A percentile compares a stretch with the other conserved stretches of the same genome.
Evolutionary conservation across 1,139 yeast genomes (phyloP).

Genomic region (Taphrina wiesneri): DNA sequence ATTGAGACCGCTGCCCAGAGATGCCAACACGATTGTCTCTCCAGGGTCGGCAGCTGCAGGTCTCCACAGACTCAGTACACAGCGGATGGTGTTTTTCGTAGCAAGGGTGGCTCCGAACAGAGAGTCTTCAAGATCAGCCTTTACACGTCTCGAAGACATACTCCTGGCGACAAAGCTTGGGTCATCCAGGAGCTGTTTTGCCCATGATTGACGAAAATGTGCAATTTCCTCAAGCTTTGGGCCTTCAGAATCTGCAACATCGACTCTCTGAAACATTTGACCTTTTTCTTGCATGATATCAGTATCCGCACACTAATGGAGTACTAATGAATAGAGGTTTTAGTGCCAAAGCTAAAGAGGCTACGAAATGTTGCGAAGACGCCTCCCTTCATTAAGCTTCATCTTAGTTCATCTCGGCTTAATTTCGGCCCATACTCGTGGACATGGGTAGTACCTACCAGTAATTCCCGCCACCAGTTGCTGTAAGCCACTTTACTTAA

Average conservation of each 20-base stretch:
- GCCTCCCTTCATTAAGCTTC: too few relatives aligned
- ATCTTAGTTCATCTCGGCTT: too few relatives aligned
- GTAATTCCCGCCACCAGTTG: too few relatives aligned
- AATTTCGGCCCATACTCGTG: too few relatives aligned
- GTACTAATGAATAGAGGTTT: too few relatives aligned
- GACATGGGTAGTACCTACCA: too few relatives aligned
- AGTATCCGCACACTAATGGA: too few relatives aligned
- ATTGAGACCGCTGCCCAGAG: conserved; percentile 25
- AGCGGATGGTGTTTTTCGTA: conserved; percentile 9
- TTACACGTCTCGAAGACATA: conserved; percentile 13
- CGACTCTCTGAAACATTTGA: background rate
- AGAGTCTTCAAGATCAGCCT: conserved; percentile 23
- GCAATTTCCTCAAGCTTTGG: background rate
- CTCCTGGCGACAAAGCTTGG: background rate
- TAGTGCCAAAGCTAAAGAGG: too few relatives aligned
- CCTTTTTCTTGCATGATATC: too few relatives aligned
- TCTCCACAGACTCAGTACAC: background rate
- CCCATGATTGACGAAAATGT: conserved; percentile 10
- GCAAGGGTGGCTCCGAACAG: conserved; percentile 11
- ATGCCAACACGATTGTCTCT: conserved; percentile 22
- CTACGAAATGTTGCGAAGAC: too few relatives aligned
- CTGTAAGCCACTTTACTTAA: too few relatives aligned
- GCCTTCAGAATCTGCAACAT: background rate
- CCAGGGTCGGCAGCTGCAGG: conserved; percentile 1
- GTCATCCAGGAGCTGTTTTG: background rate